Evolutionary conservation across 805 yeast genomes (phyloP), one percentile per base, ranked within the genome.

Genomic region (Lachancea thermotolerans): DNA sequence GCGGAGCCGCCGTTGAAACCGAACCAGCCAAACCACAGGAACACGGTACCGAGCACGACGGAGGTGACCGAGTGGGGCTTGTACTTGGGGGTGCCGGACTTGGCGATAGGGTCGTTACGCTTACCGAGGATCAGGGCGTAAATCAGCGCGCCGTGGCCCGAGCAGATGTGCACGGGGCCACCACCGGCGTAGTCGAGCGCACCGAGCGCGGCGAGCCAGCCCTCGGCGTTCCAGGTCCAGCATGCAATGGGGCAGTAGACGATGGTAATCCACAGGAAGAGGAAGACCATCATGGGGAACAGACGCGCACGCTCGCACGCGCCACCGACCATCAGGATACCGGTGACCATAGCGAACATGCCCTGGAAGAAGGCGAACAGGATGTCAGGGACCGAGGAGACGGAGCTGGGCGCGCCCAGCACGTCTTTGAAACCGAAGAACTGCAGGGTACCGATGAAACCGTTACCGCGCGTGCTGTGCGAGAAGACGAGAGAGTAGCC

Each of bases 1-100:
- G 97, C 85, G 39, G 96, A 88, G 58, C 98, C 98, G 68, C 96
- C 97, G 76, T 93, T 93, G 80, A 93, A 93, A 35, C 96, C 97
- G 60, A 89, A 89, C 99, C 99, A 93, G 32, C 98, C 99, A 59
- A 93, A 89, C 96, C 97, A 91, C 56, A 93, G 77, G 72, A 93
- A 85, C 10, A 87, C 83, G 16, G 97, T 89, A 45, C 99, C 99
- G 47, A 93, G 69, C 14, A 90, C 96, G 47, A 89, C 87, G 39
- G 89, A 78, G 8, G 95, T 78, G 33, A 91, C 95, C 17, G 93
- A 84, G 65, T 91, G 97, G 35, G 99, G 98, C 69, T 81, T 87
- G 72, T 89, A 90, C 64, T 84, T 84, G 51, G 96, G 96, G 54
- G 87, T 73, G 52, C 80, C 79, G 43, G 75, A 74, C 36, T 73